Evolutionary conservation across 2,329 filamentous ascomycete species (phyloP), one percentile per base, ranked within the genome.

Genomic region (Stemphylium lycopersici): DNA sequence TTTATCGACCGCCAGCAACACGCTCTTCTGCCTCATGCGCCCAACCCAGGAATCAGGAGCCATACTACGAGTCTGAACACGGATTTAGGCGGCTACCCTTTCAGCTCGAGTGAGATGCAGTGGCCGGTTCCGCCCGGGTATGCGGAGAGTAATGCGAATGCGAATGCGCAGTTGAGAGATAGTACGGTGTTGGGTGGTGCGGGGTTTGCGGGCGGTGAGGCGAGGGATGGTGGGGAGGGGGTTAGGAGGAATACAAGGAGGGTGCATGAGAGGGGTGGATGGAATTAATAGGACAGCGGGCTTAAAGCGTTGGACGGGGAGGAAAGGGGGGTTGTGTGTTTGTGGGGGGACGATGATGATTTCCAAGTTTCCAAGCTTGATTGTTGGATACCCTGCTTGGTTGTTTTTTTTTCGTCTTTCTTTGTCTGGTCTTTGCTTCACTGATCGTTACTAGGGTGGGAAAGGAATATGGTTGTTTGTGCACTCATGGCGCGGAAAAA

Each of bases 101-200:
- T 66, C 13, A 49, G 52, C 18, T 22, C 46, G 1, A 55, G 44
- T 2, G 65, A 65, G 1, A 55, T 62, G 55, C 50, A 54, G 11
- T 68, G 61, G 56, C 65, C 63, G 7, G 56, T 57, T 13, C 65
- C 63, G 2, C 62, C 63, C 0, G 56, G 55, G 12, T 66, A 65
- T 33, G 48, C n/a, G 16, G 52, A 58, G 34, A 53, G 54, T 18
- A 46, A 40, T 49, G 52, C 45, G 33, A 51, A 45, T 49, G 52
- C 45, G 41, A 51, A 46, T 38, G 44, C 48, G 36, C 40, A 47
- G 36, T 46, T 55, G 31, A 52, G 52, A 15, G 57, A 53, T 22
- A 58, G 56, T n/a, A 55, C 49, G 16, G 51, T 58, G 24, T 12
- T 55, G 33, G 48, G 52, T 1, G 32, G 1, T 41, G 33, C 33